phyloP scores from a whole-genome alignment of 2,329 filamentous ascomycete species.

The Curvularia spicifera region DNA sequence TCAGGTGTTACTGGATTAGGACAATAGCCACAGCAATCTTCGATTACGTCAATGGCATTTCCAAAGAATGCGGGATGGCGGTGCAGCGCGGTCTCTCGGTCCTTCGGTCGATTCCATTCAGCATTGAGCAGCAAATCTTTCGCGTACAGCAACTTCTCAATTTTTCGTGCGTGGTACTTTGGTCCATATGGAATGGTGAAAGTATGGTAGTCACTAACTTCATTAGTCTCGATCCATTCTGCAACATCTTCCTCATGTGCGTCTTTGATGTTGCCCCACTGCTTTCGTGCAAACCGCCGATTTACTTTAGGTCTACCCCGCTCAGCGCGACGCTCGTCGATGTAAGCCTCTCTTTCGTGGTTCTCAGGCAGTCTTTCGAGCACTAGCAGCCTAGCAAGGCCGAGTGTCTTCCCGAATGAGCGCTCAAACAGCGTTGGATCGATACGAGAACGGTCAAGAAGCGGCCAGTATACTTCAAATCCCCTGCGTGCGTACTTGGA shows the following conservation, averaged over 20 bases:
- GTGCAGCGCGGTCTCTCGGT: conserved; percentile 78
- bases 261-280: conserved; percentile 77
- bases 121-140: conserved; percentile 81
- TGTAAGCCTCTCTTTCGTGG: conserved; percentile 71
- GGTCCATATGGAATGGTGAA: conserved; percentile 70
- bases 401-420: conserved; percentile 75
- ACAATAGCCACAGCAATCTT: conserved; percentile 83
- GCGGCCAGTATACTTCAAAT: conserved; percentile 82
- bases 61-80: conserved; percentile 88
- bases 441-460: conserved; percentile 74
- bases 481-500: conserved; percentile 82
- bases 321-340: conserved; percentile 72
- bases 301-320: conserved; percentile 69
- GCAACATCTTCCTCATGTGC: conserved; percentile 79
- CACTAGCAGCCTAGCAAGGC: conserved; percentile 78
- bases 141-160: conserved; percentile 82
- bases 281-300: conserved; percentile 50
- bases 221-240: conserved; percentile 79
- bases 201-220: conserved; percentile 77
- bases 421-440: conserved; percentile 89
- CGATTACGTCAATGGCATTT: conserved; percentile 70
- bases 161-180: conserved; percentile 65
- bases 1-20: conserved; percentile 72
- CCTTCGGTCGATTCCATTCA: conserved; percentile 81
- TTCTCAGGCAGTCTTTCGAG: conserved; percentile 77